Evolutionary conservation across 805 yeast species (phyloP).

Genomic region (Starmera caribaea): DNA sequence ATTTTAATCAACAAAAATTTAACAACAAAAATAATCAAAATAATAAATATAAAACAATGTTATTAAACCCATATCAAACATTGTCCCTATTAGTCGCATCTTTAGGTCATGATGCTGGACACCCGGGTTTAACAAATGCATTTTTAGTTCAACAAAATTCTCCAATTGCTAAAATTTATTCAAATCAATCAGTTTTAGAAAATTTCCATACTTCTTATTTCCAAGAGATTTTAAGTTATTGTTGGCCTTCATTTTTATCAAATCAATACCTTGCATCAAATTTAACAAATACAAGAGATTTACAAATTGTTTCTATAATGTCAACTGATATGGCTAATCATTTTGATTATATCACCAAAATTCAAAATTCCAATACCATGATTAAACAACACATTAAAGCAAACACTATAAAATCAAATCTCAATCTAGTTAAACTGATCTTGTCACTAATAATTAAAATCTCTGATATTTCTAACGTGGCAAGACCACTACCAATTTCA

Average conservation of each 20-base stretch:
- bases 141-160: conserved; percentile 50
- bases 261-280: conserved; percentile 6
- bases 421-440: conserved; percentile 32
- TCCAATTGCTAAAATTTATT: conserved; percentile 53
- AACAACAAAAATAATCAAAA: background rate
- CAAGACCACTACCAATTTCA: conserved; percentile 67
- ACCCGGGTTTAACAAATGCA: conserved; percentile 89
- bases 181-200: conserved; percentile 68
- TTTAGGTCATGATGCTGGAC: conserved; percentile 92
- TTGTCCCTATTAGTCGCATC: conserved; percentile 69
- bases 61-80: conserved; percentile 31
- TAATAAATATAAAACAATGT: conserved; percentile 5
- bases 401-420: conserved; percentile 6
- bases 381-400: conserved; percentile 6
- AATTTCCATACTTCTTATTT: conserved; percentile 71
- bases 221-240: conserved; percentile 36
- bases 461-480: conserved; percentile 92
- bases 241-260: conserved; percentile 34
- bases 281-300: conserved; percentile 11
- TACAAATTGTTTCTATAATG: conserved; percentile 36
- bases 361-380: conserved; percentile 27
- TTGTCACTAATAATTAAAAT: conserved; percentile 74
- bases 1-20: background rate
- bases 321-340: conserved; percentile 95
- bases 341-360: conserved; percentile 51